phyloP scores from a whole-genome alignment of 1,284 basidiomycete species.

The Phylloboletellus chloephorus region DNA sequence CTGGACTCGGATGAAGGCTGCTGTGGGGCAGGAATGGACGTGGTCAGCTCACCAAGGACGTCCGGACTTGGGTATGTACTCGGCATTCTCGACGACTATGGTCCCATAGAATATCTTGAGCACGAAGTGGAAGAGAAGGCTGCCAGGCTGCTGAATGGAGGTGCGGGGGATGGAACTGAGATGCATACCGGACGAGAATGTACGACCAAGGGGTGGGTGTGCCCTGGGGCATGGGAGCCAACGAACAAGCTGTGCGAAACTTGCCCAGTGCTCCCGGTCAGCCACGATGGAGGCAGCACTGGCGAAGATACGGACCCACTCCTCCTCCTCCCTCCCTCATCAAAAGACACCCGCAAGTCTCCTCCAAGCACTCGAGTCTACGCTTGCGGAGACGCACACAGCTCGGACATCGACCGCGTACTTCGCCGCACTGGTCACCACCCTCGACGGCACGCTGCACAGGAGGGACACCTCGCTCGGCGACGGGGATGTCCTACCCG shows the following conservation, averaged over 20 bases:
- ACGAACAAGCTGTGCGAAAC: constrained; percentile 6
- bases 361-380: constrained; percentile 84
- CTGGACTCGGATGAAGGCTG: constrained; percentile 29
- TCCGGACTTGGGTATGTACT: constrained; percentile 65
- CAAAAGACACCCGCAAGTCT: constrained; percentile 91
- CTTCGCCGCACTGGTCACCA: constrained; percentile 81
- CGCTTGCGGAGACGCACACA: constrained; percentile 75
- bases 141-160: constrained; percentile 25
- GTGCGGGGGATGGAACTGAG: not conserved
- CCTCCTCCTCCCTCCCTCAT: constrained; percentile 74
- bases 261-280: no score
- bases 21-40: constrained; percentile 21
- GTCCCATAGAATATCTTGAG: constrained; percentile 85
- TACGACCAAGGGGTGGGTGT: constrained; percentile 65
- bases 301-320: constrained; percentile 86
- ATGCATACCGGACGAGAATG: constrained; percentile 51
- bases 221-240: constrained; percentile 36
- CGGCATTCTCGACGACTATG: constrained; percentile 77
- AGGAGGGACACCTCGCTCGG: constrained; percentile 56
- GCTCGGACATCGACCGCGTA: constrained; percentile 77
- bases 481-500: constrained; percentile 81
- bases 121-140: constrained; percentile 69
- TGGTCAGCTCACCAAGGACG: constrained; percentile 55
- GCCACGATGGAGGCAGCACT: constrained; percentile 57
- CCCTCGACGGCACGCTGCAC: constrained; percentile 69